Evolutionary conservation across 352 stramenopile genomes (phyloP).

Genomic region (Thalassiosira mediterranea): DNA sequence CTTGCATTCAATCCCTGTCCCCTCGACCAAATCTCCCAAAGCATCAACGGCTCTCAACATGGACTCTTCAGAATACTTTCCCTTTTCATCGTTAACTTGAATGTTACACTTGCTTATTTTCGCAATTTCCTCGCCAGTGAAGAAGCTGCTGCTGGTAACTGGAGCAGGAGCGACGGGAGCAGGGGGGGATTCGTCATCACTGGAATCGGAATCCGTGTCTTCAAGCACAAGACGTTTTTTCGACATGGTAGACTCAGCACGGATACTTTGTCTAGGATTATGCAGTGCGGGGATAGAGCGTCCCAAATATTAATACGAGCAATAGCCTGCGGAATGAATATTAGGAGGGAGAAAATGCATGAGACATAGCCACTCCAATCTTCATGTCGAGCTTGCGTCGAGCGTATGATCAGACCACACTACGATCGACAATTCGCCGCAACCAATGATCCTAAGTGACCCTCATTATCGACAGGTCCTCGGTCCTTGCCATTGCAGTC

Average conservation of each 20-base stretch:
- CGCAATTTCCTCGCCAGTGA: not conserved
- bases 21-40: not conserved
- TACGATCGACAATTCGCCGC: not conserved
- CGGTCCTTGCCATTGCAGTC: no score
- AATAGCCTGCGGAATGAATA: no score
- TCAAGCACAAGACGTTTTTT: not conserved
- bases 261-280: no score
- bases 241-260: not conserved
- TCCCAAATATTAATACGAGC: no score
- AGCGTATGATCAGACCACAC: no score
- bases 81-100: not conserved
- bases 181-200: not conserved
- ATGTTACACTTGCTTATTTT: not conserved
- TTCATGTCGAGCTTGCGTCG: no score
- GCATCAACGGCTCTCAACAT: not conserved
- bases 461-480: no score
- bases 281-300: no score
- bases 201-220: not conserved
- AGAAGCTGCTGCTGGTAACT: not conserved
- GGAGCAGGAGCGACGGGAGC: no score
- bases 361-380: no score
- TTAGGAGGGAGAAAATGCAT: no score
- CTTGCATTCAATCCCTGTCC: not conserved
- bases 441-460: not conserved
- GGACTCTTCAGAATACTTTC: not conserved